Percentiles rank a stretch among this genome's conserved stretches.
These are phyloP conservation scores for Lachancea sp. DNA, from an alignment of 805 yeast genomes.

Conservation along the genomic window DNA sequence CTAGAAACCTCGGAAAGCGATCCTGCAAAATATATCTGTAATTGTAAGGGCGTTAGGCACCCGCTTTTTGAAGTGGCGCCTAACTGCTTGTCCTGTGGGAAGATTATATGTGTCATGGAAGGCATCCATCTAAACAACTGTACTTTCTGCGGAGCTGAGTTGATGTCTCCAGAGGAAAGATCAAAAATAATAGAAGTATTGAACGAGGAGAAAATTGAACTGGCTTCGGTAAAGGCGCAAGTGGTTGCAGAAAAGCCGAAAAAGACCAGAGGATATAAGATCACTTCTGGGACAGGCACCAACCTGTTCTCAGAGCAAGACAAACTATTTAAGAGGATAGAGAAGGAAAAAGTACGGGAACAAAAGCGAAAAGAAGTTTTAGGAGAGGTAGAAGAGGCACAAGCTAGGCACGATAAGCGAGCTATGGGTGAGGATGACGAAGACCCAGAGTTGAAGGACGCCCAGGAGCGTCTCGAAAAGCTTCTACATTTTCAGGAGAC, in stretches of 20 bases:
- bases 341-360: constrained; percentile 29
- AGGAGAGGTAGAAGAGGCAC: constrained; percentile 22
- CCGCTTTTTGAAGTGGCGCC: constrained; percentile 88
- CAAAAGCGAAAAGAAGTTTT: constrained; percentile 16
- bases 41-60: constrained; percentile 83
- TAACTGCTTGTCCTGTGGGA: constrained; percentile 90
- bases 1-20: constrained; percentile 22
- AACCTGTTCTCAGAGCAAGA: constrained; percentile 67
- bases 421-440: constrained; percentile 40
- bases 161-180: constrained; percentile 60
- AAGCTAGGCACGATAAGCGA: constrained; percentile 33
- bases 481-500: constrained; percentile 76
- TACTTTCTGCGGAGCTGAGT: constrained; percentile 65
- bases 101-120: constrained; percentile 83
- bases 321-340: constrained; percentile 45
- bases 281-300: constrained; percentile 55
- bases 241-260: constrained; percentile 21
- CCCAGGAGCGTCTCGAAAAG: constrained; percentile 67
- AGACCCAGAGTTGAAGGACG: constrained; percentile 53
- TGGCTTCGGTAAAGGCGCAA: constrained; percentile 26
- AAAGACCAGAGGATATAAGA: constrained; percentile 40
- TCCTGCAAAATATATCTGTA: constrained; percentile 41
- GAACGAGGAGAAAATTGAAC: constrained; percentile 45
- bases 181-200: constrained; percentile 48
- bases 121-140: constrained; percentile 77